Conservation (phyloP, 2,329 filamentous ascomycete genomes). For the Colletotrichum magnum region DNA sequence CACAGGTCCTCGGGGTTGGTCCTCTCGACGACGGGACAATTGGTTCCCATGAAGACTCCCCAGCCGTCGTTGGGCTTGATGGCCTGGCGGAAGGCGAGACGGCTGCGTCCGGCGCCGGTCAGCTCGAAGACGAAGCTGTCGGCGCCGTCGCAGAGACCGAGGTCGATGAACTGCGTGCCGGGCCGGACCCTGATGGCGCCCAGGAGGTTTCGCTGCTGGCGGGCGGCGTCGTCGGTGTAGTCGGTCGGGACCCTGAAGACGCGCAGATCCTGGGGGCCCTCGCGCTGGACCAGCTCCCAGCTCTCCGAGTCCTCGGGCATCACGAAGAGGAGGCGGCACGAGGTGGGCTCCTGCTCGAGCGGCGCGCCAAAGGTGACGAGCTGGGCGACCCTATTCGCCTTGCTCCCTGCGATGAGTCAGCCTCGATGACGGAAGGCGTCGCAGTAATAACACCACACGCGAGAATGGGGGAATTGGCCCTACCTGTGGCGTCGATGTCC, state of each 20-base stretch:
- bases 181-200: slow-evolving; percentile 30
- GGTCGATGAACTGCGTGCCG: slow-evolving; percentile 32
- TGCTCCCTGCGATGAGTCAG: slow-evolving; percentile 28
- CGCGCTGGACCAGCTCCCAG: slow-evolving; percentile 40
- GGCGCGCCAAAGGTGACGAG: slow-evolving; percentile 35
- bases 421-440: neutral
- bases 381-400: slow-evolving; percentile 38
- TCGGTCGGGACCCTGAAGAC: slow-evolving; percentile 27
- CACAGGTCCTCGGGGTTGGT: slow-evolving; percentile 28
- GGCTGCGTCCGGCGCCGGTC: slow-evolving; percentile 30
- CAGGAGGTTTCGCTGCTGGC: slow-evolving; percentile 21
- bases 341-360: neutral
- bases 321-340: slow-evolving; percentile 32
- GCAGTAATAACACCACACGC: neutral
- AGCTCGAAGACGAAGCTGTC: slow-evolving; percentile 39
- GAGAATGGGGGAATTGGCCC: neutral
- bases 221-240: slow-evolving; percentile 5
- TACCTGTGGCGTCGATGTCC: slow-evolving; percentile 38
- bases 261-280: slow-evolving; percentile 30
- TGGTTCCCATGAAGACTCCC: slow-evolving; percentile 33
- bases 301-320: slow-evolving; percentile 40
- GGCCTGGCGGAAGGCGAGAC: slow-evolving; percentile 39
- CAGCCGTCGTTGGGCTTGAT: slow-evolving; percentile 28
- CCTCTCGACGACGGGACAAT: slow-evolving; percentile 11
- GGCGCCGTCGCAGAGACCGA: slow-evolving; percentile 32